Conservation (phyloP, 306 rosid species). For the Fragaria nilgerrensis region DNA sequence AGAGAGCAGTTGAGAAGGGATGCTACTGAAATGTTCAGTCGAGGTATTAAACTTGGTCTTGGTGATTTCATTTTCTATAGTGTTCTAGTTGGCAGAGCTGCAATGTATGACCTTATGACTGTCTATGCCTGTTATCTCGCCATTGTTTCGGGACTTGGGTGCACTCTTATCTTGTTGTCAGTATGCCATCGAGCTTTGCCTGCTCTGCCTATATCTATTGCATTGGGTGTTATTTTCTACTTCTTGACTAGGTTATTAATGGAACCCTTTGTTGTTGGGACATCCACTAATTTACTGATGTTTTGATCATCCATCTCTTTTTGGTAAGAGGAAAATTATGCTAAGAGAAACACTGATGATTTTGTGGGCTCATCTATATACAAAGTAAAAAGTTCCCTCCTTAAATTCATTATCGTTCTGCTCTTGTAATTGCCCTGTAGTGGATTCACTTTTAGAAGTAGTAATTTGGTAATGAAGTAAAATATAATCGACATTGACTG, state of each 20-base stretch:
- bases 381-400: background rate
- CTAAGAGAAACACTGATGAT: background rate
- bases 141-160: slow-evolving; percentile 81
- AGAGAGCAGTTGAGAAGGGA: slow-evolving; percentile 35
- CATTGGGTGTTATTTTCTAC: slow-evolving; percentile 77
- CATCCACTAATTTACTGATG: slow-evolving; percentile 84
- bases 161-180: slow-evolving; percentile 84
- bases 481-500: background rate
- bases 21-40: slow-evolving; percentile 38
- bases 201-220: slow-evolving; percentile 86
- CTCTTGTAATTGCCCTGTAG: background rate
- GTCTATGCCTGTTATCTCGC: slow-evolving; percentile 97
- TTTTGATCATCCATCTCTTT: slow-evolving; percentile 42
- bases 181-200: slow-evolving; percentile 78
- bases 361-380: slow-evolving; percentile 14
- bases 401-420: background rate
- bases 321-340: background rate
- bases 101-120: slow-evolving; percentile 97
- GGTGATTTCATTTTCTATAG: slow-evolving; percentile 95
- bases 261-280: slow-evolving; percentile 95
- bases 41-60: slow-evolving; percentile 90
- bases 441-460: background rate
- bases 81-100: slow-evolving; percentile 96
- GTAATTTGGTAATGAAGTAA: background rate
- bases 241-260: slow-evolving; percentile 79